phyloP scores from a whole-genome alignment of 306 rosid species.

The Fagus sylvatica region DNA sequence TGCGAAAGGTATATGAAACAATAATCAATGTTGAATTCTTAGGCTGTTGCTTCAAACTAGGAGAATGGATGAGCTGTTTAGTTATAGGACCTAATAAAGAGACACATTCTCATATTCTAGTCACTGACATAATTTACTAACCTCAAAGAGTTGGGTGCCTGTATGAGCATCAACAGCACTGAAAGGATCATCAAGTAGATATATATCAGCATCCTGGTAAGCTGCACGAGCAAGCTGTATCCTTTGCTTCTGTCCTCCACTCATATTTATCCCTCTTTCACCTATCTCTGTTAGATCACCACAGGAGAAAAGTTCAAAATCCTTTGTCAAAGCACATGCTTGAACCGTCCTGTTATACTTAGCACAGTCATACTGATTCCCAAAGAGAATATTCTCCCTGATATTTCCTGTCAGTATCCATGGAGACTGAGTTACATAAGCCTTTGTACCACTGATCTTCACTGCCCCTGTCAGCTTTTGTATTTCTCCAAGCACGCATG shows the following conservation, averaged over 20 bases:
- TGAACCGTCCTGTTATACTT: slow-evolving; percentile 67
- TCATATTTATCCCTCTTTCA: slow-evolving; percentile 96
- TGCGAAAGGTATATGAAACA: slow-evolving; percentile 31
- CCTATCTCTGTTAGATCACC: slow-evolving; percentile 95
- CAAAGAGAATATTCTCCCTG: slow-evolving; percentile 79
- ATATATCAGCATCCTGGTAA: slow-evolving; percentile 86
- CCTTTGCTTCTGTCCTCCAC: slow-evolving; percentile 99
- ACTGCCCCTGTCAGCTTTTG: slow-evolving; percentile 70
- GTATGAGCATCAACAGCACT: slow-evolving; percentile 99
- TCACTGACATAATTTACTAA: slow-evolving; percentile 13
- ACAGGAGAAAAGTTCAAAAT: slow-evolving; percentile 74
- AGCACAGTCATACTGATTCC: slow-evolving; percentile 53
- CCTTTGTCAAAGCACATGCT: slow-evolving; percentile 89
- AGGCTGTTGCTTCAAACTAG: slow-evolving; percentile 2
- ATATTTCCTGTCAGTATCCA: slow-evolving; percentile 93
- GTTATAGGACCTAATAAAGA: not conserved
- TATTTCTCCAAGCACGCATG: slow-evolving; percentile 78
- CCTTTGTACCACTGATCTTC: slow-evolving; percentile 85
- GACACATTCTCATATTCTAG: not conserved
- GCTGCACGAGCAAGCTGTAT: slow-evolving; percentile 92
- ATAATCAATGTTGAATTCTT: slow-evolving; percentile 6
- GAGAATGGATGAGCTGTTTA: not conserved
- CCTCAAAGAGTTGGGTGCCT: slow-evolving; percentile 90
- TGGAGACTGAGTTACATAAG: slow-evolving; percentile 90
- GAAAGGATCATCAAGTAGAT: slow-evolving; percentile 89